Evolutionary conservation across 306 rosid species (phyloP).

Genomic region (Corylus heterophylla): DNA sequence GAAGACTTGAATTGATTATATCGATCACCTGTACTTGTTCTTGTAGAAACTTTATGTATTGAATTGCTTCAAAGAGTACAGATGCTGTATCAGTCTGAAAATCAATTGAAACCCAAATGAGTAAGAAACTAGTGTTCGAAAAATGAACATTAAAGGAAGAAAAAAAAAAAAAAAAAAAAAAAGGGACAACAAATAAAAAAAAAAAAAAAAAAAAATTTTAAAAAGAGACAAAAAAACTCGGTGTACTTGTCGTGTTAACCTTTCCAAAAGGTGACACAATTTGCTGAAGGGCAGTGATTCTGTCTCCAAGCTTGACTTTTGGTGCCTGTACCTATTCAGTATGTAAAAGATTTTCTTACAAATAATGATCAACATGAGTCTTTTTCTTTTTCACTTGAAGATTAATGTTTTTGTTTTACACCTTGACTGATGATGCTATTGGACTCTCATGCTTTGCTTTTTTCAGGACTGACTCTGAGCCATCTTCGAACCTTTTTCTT

Average conservation of each 20-base stretch:
- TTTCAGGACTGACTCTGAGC: conserved; percentile 59
- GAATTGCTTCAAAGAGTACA: conserved; percentile 86
- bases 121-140: conserved; percentile 14
- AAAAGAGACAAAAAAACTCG: not conserved
- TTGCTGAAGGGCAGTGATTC: conserved; percentile 90
- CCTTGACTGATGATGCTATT: conserved; percentile 68
- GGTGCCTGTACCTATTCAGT: conserved; percentile 70
- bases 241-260: conserved; percentile 49
- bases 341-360: conserved; percentile 31
- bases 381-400: not conserved
- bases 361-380: too few relatives aligned
- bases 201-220: not conserved
- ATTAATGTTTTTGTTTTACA: conserved; percentile 5
- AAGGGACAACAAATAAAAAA: not conserved
- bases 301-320: conserved; percentile 87
- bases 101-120: conserved; percentile 4
- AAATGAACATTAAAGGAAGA: conserved; percentile 34
- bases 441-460: conserved; percentile 68
- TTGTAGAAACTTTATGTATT: conserved; percentile 81
- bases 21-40: conserved; percentile 81
- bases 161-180: not conserved
- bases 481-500: conserved; percentile 84
- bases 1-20: not conserved
- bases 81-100: conserved; percentile 97
- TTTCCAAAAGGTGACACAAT: conserved; percentile 99